These are phyloP conservation scores for Uronychia binucleata DNA, from an alignment of 73 alveolate genomes.

Conservation along the genomic window DNA sequence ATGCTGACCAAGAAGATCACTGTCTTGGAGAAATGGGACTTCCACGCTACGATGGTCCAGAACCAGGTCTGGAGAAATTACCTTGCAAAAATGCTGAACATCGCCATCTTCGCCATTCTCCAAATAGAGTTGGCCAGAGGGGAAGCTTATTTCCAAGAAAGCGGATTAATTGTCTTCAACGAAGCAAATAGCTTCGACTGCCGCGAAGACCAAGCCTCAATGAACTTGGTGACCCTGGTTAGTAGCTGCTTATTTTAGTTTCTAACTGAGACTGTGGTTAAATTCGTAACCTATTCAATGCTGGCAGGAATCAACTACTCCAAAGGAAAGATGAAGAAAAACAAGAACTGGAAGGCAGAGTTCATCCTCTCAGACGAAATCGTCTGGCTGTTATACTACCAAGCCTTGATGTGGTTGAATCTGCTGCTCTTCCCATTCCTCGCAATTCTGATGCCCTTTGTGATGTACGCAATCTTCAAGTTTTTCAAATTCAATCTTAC, in stretches of 20 bases:
- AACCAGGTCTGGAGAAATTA: slow-evolving; percentile 67
- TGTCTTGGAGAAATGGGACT: slow-evolving; percentile 58
- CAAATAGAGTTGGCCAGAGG: slow-evolving; percentile 50
- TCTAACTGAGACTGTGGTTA: slow-evolving; percentile 55
- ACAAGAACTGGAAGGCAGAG: slow-evolving; percentile 62
- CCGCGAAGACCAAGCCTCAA: slow-evolving; percentile 64
- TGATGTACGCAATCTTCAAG: slow-evolving; percentile 51
- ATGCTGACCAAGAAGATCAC: slow-evolving; percentile 55
- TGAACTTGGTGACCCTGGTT: slow-evolving; percentile 35
- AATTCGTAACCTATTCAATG: slow-evolving; percentile 14
- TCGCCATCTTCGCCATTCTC: slow-evolving; percentile 47
- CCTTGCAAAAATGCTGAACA: slow-evolving; percentile 55
- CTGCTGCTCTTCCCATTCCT: slow-evolving; percentile 52
- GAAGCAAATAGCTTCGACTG: slow-evolving; percentile 48
- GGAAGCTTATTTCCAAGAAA: slow-evolving; percentile 6
- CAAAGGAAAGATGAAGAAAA: slow-evolving; percentile 21
- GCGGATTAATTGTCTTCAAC: slow-evolving; percentile 3
- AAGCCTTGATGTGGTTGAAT: slow-evolving; percentile 63
- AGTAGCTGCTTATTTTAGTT: slow-evolving; percentile 4
- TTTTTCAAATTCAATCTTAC: slow-evolving; percentile 28
- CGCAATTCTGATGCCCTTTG: slow-evolving; percentile 41
- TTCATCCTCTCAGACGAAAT: slow-evolving; percentile 58
- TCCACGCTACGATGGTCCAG: slow-evolving; percentile 28
- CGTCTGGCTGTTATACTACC: slow-evolving; percentile 66
- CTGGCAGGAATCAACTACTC: slow-evolving; percentile 3